phyloP scores from a whole-genome alignment of 371 early-diverging fungal species.

The Mucor indicus region DNA sequence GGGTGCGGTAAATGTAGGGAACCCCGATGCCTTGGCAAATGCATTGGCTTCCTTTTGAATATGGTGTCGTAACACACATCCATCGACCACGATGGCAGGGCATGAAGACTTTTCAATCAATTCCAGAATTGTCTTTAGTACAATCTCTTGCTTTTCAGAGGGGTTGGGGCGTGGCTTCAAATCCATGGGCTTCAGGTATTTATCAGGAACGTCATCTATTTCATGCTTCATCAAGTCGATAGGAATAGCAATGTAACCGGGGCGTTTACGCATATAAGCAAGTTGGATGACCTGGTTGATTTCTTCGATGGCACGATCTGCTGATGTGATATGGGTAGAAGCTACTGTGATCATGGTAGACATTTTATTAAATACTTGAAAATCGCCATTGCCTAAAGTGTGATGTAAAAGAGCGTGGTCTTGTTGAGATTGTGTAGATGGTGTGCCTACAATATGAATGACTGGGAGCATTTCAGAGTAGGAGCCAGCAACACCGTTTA shows the following conservation, averaged over 20 bases:
- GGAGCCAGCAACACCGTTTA: slow-evolving; percentile 56
- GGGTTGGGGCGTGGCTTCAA: slow-evolving; percentile 18
- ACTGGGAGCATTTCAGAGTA: slow-evolving; percentile 55
- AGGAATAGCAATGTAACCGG: slow-evolving; percentile 49
- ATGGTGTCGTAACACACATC: slow-evolving; percentile 36
- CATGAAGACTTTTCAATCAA: slow-evolving; percentile 27
- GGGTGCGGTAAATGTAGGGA: slow-evolving; percentile 39
- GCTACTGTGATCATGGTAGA: slow-evolving; percentile 37
- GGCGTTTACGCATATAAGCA: slow-evolving; percentile 20
- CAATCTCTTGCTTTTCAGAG: slow-evolving; percentile 19
- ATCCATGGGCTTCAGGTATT: slow-evolving; percentile 1
- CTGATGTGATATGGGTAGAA: slow-evolving; percentile 25
- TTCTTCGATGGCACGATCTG: slow-evolving; percentile 30
- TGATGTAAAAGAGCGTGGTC: slow-evolving; percentile 47
- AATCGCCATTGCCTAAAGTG: slow-evolving; percentile 55
- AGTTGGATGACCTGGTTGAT: slow-evolving; percentile 38
- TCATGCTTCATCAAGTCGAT: slow-evolving; percentile 36
- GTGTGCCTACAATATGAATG: slow-evolving; percentile 54
- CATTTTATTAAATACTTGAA: slow-evolving; percentile 38
- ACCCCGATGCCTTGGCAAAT: slow-evolving; percentile 31
- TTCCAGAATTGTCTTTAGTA: slow-evolving; percentile 19
- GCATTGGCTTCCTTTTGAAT: slow-evolving; percentile 21
- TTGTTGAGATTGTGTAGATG: slow-evolving; percentile 35
- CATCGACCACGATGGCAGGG: slow-evolving; percentile 47
- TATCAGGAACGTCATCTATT: slow-evolving; percentile 15